Percentiles rank a stretch among this genome's conserved stretches.
These are phyloP conservation scores for Rhizoclosmatium sp. DNA, from an alignment of 192 early-diverging fungal genomes.

Conservation along the genomic window DNA sequence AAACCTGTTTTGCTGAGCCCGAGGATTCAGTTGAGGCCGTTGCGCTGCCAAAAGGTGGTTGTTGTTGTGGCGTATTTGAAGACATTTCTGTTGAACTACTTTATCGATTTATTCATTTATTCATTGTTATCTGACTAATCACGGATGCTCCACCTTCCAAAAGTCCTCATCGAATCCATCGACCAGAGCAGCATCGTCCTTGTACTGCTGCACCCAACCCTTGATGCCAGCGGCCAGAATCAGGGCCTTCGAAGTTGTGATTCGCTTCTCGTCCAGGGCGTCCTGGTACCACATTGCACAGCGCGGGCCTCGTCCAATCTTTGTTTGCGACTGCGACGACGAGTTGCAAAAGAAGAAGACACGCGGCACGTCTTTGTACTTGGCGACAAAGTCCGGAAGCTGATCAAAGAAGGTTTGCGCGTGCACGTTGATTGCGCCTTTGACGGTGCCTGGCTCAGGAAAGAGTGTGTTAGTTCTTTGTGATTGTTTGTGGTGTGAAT, in stretches of 20 bases:
- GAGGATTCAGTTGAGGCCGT: constrained; percentile 8
- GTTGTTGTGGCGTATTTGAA: not conserved
- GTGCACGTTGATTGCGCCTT: constrained; percentile 31
- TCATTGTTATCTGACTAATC: too few relatives aligned
- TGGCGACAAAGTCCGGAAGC: constrained; percentile 26
- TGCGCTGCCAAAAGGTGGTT: constrained; percentile 8
- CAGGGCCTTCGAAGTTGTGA: constrained; percentile 28
- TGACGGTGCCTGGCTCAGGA: constrained; percentile 1
- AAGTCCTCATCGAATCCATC: constrained; percentile 29
- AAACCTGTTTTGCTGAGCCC: constrained; percentile 42
- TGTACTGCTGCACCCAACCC: constrained; percentile 25
- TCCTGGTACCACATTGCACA: constrained; percentile 40
- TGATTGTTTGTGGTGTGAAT: too few relatives aligned
- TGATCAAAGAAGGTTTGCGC: constrained; percentile 35
- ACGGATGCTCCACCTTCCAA: constrained; percentile 10
- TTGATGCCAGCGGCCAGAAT: constrained; percentile 37
- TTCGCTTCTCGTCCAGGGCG: constrained; percentile 12
- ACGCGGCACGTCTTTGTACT: not conserved
- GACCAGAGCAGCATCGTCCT: constrained; percentile 11
- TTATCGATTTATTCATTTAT: too few relatives aligned
- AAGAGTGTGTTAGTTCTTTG: too few relatives aligned
- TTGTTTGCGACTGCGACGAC: not conserved
- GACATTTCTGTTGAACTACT: too few relatives aligned
- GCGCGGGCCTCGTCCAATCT: constrained; percentile 29
- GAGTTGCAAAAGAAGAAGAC: constrained; percentile 37